A percentile compares a stretch with the other conserved stretches of the same genome.
These are phyloP conservation scores for Bonia amplexicaulis DNA, from an alignment of 176 grass and related monocot genomes.

Conservation along the genomic window DNA sequence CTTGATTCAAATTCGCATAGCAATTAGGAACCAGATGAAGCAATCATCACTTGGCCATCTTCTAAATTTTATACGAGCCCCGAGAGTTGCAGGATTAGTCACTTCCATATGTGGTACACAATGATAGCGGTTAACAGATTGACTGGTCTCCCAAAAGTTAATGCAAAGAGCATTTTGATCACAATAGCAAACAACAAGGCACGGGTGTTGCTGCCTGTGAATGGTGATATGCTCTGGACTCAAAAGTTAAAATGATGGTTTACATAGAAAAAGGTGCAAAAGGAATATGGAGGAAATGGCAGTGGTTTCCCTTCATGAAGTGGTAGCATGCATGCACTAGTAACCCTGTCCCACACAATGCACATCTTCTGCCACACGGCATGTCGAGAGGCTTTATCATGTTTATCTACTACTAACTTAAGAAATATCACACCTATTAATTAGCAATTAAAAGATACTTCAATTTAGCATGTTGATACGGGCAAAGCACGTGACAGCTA, in stretches of 20 bases:
- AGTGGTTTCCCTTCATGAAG: background rate
- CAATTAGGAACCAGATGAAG: background rate
- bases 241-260: background rate
- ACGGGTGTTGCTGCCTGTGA: background rate
- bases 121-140: background rate
- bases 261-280: background rate
- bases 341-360: background rate
- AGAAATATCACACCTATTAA: background rate
- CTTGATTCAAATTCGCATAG: background rate
- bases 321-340: background rate
- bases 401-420: background rate
- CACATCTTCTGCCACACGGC: background rate
- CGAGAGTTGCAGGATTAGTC: background rate
- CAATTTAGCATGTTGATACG: background rate
- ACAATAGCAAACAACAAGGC: background rate
- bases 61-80: background rate
- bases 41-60: background rate
- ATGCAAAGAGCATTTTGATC: background rate
- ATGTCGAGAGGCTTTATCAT: background rate
- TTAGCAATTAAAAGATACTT: background rate
- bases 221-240: background rate
- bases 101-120: background rate
- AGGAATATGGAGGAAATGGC: background rate
- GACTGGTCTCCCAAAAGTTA: background rate
- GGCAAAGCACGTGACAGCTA: background rate